Evolutionary conservation across 495 filamentous ascomycete genomes (phyloP).

Genomic region (Podospora pseudocomata): DNA sequence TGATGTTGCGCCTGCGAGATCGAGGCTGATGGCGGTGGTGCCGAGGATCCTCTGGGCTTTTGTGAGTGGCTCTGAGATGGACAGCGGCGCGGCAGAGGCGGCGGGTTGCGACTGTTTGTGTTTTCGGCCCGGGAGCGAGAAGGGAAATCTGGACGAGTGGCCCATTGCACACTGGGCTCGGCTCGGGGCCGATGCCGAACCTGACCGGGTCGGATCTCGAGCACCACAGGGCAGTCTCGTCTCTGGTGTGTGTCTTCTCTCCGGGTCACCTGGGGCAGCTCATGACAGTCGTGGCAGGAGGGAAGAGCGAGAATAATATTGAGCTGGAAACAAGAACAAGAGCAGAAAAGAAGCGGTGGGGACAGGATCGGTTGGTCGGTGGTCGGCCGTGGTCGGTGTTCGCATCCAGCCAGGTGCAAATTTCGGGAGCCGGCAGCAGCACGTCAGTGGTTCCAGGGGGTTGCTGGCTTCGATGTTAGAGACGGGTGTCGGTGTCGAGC

Average conservation of each 20-base stretch:
- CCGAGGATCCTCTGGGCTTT: slow-evolving; percentile 49
- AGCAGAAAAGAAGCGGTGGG: slow-evolving; percentile 17
- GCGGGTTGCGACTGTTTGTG: slow-evolving; percentile 28
- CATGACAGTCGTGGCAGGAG: background rate
- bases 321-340: background rate
- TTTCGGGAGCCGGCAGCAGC: slow-evolving; percentile 26
- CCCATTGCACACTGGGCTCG: slow-evolving; percentile 37
- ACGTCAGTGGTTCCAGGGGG: background rate
- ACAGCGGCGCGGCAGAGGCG: slow-evolving; percentile 7
- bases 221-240: background rate
- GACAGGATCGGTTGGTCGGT: slow-evolving; percentile 7
- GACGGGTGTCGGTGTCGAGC: background rate
- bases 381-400: background rate
- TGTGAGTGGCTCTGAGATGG: slow-evolving; percentile 29
- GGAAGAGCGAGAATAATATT: background rate
- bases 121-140: slow-evolving; percentile 50
- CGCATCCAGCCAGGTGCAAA: slow-evolving; percentile 16
- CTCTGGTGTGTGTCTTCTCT: background rate
- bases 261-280: background rate
- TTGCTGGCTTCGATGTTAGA: background rate
- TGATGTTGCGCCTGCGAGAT: slow-evolving; percentile 24
- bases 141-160: slow-evolving; percentile 50
- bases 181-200: background rate
- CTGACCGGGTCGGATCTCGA: background rate
- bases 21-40: slow-evolving; percentile 32